Evolutionary conservation across 164 flowering plant genomes (phyloP).

Genomic region (Chimonanthus salicifolius): DNA sequence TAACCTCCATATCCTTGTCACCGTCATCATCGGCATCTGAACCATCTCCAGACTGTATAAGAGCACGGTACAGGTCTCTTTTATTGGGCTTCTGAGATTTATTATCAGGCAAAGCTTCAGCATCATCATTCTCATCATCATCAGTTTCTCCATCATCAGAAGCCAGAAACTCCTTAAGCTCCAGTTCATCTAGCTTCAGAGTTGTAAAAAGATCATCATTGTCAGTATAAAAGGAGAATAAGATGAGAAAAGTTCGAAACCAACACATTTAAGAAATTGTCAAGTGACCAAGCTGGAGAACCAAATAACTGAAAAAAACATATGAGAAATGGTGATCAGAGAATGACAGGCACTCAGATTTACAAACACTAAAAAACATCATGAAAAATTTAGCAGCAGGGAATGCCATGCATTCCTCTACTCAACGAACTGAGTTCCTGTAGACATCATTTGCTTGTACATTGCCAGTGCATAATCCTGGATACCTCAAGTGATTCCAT

Average conservation of each 20-base stretch:
- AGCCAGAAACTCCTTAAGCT: constrained; percentile 70
- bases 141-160: constrained; percentile 65
- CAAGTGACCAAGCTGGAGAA: no score
- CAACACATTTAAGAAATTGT: no score
- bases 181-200: constrained; percentile 61
- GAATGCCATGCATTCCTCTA: no score
- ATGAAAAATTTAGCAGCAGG: no score
- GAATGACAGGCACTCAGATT: no score
- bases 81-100: constrained; percentile 32
- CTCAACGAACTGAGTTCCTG: no score
- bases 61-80: constrained; percentile 49
- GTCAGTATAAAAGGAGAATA: neutral
- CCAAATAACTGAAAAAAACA: no score
- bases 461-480: no score
- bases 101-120: constrained; percentile 18
- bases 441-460: no score
- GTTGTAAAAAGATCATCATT: neutral
- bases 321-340: no score
- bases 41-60: constrained; percentile 57
- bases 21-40: constrained; percentile 44
- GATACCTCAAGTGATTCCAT: no score
- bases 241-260: neutral
- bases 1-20: constrained; percentile 86
- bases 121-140: constrained; percentile 26
- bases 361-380: no score